Evolutionary conservation across 306 rosid species (phyloP).

Genomic region (Rosa rugosa): DNA sequence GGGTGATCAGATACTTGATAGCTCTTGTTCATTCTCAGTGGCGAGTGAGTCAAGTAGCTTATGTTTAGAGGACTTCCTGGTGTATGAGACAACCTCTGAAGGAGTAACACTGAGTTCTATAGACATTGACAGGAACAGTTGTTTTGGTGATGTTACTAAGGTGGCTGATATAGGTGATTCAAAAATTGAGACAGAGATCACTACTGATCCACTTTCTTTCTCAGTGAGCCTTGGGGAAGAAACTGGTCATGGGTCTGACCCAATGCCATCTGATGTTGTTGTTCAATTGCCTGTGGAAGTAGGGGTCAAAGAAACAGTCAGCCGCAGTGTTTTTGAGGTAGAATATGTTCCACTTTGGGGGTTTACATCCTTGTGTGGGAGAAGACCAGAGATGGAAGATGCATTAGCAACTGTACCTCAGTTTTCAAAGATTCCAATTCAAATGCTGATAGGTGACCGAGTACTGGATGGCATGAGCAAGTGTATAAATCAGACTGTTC

Average conservation of each 20-base stretch:
- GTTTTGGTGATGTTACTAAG: constrained; percentile 41
- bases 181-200: constrained; percentile 38
- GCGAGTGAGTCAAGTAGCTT: constrained; percentile 71
- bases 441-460: constrained; percentile 67
- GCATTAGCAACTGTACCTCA: constrained; percentile 60
- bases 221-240: constrained; percentile 54
- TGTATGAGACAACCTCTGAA: constrained; percentile 51
- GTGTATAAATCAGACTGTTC: constrained; percentile 55
- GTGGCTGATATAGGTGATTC: constrained; percentile 31
- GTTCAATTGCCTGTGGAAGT: constrained; percentile 55
- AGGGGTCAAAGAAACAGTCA: constrained; percentile 38
- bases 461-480: constrained; percentile 55
- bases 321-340: constrained; percentile 83
- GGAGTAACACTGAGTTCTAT: constrained; percentile 45
- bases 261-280: constrained; percentile 35
- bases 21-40: constrained; percentile 68
- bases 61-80: constrained; percentile 64
- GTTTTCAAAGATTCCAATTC: constrained; percentile 62
- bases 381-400: constrained; percentile 97
- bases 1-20: constrained; percentile 62
- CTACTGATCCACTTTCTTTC: constrained; percentile 41
- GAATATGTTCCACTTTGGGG: constrained; percentile 87
- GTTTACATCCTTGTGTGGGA: constrained; percentile 62
- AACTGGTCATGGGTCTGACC: constrained; percentile 38
- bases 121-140: constrained; percentile 40